Evolutionary conservation across 2,329 filamentous ascomycete genomes (phyloP).

Genomic region (Fragosphaeria purpurea): DNA sequence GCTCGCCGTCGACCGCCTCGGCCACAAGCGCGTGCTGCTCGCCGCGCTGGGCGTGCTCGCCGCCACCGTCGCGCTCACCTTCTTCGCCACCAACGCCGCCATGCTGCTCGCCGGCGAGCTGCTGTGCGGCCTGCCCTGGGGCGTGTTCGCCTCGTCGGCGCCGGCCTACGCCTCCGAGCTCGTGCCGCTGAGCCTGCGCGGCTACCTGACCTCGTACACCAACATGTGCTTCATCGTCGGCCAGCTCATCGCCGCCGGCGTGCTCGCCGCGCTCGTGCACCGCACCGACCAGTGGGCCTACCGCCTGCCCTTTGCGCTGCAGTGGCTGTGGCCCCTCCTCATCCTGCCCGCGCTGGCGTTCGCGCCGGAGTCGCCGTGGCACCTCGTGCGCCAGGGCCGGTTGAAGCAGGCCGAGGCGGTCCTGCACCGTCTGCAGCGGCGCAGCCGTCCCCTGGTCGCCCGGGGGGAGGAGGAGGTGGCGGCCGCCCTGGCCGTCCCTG

Average conservation of each 20-base stretch:
- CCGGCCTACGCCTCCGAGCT: conserved; percentile 27
- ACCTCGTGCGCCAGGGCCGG: conserved; percentile 29
- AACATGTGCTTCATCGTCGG: conserved; percentile 40
- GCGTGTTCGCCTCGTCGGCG: conserved; percentile 28
- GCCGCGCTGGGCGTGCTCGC: conserved; percentile 27
- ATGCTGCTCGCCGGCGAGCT: conserved; percentile 33
- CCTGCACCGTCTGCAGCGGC: conserved; percentile 22
- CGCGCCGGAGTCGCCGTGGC: conserved; percentile 39
- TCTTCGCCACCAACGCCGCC: conserved; percentile 30
- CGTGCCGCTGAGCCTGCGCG: conserved; percentile 22
- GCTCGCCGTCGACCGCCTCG: conserved; percentile 32
- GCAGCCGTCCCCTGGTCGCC: conserved; percentile 11
- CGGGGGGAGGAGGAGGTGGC: not conserved
- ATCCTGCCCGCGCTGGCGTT: conserved; percentile 28
- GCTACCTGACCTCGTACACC: conserved; percentile 33
- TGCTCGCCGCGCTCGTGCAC: conserved; percentile 27
- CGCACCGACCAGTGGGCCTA: conserved; percentile 29
- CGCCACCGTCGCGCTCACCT: conserved; percentile 35
- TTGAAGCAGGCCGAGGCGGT: conserved; percentile 21
- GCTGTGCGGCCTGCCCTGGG: conserved; percentile 30
- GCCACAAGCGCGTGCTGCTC: conserved; percentile 35
- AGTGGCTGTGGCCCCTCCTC: conserved; percentile 27
- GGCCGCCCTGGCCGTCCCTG: conserved; percentile 11
- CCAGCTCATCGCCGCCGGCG: conserved; percentile 23
- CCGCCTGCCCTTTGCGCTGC: conserved; percentile 23